Base-by-base conservation (phyloP, 129 eudicot species). In the Ambrosia artemisiifolia region DNA sequence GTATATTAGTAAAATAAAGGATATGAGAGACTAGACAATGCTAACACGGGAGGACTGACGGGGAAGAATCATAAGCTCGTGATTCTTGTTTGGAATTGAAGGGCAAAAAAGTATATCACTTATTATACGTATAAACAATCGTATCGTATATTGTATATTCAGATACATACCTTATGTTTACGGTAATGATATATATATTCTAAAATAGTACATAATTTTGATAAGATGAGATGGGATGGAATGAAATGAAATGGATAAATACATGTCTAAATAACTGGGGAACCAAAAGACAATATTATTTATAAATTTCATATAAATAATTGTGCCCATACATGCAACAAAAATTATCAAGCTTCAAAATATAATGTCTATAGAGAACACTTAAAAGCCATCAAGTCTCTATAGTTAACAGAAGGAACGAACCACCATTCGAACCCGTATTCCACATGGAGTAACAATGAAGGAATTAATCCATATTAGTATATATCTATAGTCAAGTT, bases 51-150 rank as follows among this genome's bases (percentile, higher is more conserved):
- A 71, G 63, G 78, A 69, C 61, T 59, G 71, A 78, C 51, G 71
- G 67, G 67, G 80, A 81, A 73, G 83, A 80, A 81, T 85, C 49
- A 80, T 69, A 79, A 80, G 81, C 97, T 91, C 91, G 97, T 91
- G 97, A 91, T 77, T 77, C 79, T 77, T 73, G 80, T 67, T 79
- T 85, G 94, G 88, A 79, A 79, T 75, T 70, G 78, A 78, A 84
- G 73, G 84, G 86, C 71, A 75, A 84, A 79, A 75, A 67, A 55
- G 38, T 55, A 56, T 66, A 50, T 50, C 79, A 50, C 56, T 14
- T 35, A 24, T 75, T 17, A 69, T 73, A 61, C 63, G 43, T 36
- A 59, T 59, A 59, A 11, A 30, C 40, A 59, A 59, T 59, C 64
- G 40, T 59, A 59, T 59, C 64, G 40, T 59, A 11, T 59, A 59